Percentiles rank a stretch among this genome's conserved stretches.
Evolutionary conservation across 2,329 filamentous ascomycete genomes (phyloP).

Genomic region (Didymella keratinophila): DNA sequence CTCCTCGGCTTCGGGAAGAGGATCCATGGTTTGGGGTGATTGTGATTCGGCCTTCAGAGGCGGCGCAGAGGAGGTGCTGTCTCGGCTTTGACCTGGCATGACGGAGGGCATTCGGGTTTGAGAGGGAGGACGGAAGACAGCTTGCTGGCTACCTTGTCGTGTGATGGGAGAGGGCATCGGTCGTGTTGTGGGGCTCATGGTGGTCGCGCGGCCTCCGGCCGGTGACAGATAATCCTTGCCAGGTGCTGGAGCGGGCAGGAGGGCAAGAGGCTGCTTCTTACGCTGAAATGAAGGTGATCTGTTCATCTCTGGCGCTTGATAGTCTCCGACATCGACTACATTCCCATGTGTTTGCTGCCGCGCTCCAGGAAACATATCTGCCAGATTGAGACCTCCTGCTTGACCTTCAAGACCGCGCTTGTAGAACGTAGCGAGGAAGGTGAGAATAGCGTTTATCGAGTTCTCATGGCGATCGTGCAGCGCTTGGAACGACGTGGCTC

Average conservation of each 20-base stretch:
- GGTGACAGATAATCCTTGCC: slow-evolving; percentile 39
- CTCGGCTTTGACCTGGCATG: slow-evolving; percentile 19
- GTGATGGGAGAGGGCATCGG: slow-evolving; percentile 38
- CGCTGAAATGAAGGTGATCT: slow-evolving; percentile 49
- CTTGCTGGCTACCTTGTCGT: slow-evolving; percentile 31
- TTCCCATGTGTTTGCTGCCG: slow-evolving; percentile 63
- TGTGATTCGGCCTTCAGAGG: slow-evolving; percentile 53
- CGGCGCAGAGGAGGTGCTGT: slow-evolving; percentile 32
- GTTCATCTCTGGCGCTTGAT: slow-evolving; percentile 48
- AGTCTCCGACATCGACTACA: slow-evolving; percentile 69
- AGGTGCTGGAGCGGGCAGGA: slow-evolving; percentile 45
- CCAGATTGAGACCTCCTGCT: slow-evolving; percentile 75
- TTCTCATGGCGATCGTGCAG: slow-evolving; percentile 97
- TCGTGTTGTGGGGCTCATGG: slow-evolving; percentile 41
- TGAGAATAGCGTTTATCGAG: slow-evolving; percentile 98
- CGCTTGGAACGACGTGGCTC: slow-evolving; percentile 87
- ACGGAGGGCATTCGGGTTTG: slow-evolving; percentile 27
- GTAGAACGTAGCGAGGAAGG: slow-evolving; percentile 96
- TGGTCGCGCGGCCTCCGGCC: slow-evolving; percentile 38
- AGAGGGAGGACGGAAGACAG: slow-evolving; percentile 35
- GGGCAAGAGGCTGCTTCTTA: slow-evolving; percentile 47
- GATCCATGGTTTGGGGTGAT: slow-evolving; percentile 46
- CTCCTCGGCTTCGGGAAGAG: slow-evolving; percentile 54
- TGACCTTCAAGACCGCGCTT: slow-evolving; percentile 90
- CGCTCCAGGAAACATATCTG: slow-evolving; percentile 81